phyloP scores from a whole-genome alignment of 2,329 filamentous ascomycete species.

The Podosphaera aphanis region DNA sequence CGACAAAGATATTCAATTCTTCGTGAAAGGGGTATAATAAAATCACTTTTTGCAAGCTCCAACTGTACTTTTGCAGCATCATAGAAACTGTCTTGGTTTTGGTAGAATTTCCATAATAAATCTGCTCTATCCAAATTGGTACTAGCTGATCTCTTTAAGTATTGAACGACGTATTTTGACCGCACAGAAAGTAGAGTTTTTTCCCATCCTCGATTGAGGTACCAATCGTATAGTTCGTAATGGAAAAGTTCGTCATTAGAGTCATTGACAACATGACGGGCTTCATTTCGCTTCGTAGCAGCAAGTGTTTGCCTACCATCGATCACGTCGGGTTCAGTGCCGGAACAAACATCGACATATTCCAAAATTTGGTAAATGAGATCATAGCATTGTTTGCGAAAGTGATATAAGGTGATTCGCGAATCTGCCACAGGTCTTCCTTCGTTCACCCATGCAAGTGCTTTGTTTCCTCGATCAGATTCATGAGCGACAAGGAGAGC shows the following conservation, averaged over 20 bases:
- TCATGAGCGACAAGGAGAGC: conserved; percentile 64
- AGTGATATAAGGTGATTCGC: conserved; percentile 41
- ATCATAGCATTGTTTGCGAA: conserved; percentile 59
- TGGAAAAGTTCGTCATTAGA: conserved; percentile 88
- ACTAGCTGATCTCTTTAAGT: conserved; percentile 53
- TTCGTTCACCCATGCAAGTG: conserved; percentile 70
- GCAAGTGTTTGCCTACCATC: conserved; percentile 59
- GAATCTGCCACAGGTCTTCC: conserved; percentile 49
- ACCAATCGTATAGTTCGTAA: conserved; percentile 95
- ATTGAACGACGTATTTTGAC: conserved; percentile 67
- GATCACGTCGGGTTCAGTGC: conserved; percentile 42
- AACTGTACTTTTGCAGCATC: conserved; percentile 74
- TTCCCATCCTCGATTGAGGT: conserved; percentile 61
- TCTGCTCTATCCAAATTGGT: conserved; percentile 62
- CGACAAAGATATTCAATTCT: conserved; percentile 75
- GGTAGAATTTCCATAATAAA: conserved; percentile 79
- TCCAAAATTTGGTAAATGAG: conserved; percentile 67
- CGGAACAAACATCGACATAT: conserved; percentile 49
- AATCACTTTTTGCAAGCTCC: conserved; percentile 61
- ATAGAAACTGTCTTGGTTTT: conserved; percentile 60
- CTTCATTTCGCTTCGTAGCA: conserved; percentile 61
- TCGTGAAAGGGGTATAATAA: conserved; percentile 55
- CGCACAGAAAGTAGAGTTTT: conserved; percentile 69
- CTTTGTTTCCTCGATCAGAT: conserved; percentile 67
- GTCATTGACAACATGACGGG: conserved; percentile 70